Evolutionary conservation across 805 yeast species (phyloP), one percentile per base, ranked within the genome.

Genomic region (Candida coquimbonensis): DNA sequence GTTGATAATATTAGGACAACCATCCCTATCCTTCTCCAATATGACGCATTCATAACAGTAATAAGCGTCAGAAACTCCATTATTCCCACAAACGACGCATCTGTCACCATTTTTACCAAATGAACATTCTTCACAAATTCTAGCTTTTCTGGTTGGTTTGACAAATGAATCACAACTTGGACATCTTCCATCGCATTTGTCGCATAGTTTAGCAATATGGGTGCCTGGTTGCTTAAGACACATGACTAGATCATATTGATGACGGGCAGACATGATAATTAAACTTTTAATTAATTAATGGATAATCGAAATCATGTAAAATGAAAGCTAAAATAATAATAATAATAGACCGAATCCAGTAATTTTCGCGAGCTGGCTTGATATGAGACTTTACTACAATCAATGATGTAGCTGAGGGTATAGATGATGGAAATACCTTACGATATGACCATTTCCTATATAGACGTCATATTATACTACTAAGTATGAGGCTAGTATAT

Each of bases 151-250:
- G 8, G 77, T 74, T 0, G 93, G 88, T 50, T 81, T 78, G 7
- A 87, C 96, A 53, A 74, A 77, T 1, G 96, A 84, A 59, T 89
- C 97, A 63, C 98, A 90, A 3, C 80, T 71, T 3, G 96, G 96
- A 57, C 98, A 90, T 53, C 80, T 74, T 1, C 96, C 97, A 60
- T 90, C 96, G 62, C 98, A 90, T 61, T 76, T 85, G 31, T 78
- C 80, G 57, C 98, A 90, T 4, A 90, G 69, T 42, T 72, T 67
- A 1, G 96, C 98, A 5, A 77, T 61, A 16, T 68, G 65, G 0
- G 80, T 74, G 0, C 97, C 97, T 1, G 96, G 88, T 55, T 80
- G 93, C 60, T 83, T 86, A 74, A 85, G 68, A 60, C 98, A 90
- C 68, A 83, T 80, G 3, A 85, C 76, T 25, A 89, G 72, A 60